Conservation (phyloP, 2,329 filamentous ascomycete species). For the Exserohilum rostratum region DNA sequence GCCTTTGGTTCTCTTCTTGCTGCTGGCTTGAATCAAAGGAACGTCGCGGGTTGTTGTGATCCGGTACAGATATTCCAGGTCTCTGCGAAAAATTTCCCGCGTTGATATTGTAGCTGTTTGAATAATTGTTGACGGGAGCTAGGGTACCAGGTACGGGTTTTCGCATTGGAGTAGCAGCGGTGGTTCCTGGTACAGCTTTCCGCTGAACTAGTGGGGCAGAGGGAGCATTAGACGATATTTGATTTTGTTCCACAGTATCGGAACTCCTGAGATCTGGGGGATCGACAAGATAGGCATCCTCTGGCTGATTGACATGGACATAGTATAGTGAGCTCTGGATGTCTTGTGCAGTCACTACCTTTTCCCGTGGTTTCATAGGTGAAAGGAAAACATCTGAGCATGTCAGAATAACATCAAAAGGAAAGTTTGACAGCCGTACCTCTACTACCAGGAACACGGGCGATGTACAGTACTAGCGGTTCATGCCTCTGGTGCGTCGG, state of each 20-base stretch:
- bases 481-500: conserved; percentile 72
- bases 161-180: conserved; percentile 22
- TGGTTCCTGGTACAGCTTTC: conserved; percentile 33
- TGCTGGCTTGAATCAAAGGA: conserved; percentile 33
- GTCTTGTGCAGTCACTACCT: conserved; percentile 87
- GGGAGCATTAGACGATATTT: conserved; percentile 13
- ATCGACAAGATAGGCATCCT: conserved; percentile 52
- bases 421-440: conserved; percentile 59
- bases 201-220: conserved; percentile 34
- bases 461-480: conserved; percentile 85
- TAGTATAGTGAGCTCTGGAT: conserved; percentile 90
- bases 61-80: conserved; percentile 22
- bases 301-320: conserved; percentile 74
- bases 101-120: conserved; percentile 37
- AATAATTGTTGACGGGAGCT: conserved; percentile 30
- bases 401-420: conserved; percentile 20
- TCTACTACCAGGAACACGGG: conserved; percentile 87
- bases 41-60: conserved; percentile 26
- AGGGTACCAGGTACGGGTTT: conserved; percentile 41
- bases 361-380: conserved; percentile 83
- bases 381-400: conserved; percentile 84
- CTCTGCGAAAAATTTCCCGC: conserved; percentile 27
- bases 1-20: conserved; percentile 29
- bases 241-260: conserved; percentile 16
- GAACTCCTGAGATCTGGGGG: conserved; percentile 21